Base-by-base conservation (phyloP, 768 basidiomycete species). In the Lactifluus volemus region DNA sequence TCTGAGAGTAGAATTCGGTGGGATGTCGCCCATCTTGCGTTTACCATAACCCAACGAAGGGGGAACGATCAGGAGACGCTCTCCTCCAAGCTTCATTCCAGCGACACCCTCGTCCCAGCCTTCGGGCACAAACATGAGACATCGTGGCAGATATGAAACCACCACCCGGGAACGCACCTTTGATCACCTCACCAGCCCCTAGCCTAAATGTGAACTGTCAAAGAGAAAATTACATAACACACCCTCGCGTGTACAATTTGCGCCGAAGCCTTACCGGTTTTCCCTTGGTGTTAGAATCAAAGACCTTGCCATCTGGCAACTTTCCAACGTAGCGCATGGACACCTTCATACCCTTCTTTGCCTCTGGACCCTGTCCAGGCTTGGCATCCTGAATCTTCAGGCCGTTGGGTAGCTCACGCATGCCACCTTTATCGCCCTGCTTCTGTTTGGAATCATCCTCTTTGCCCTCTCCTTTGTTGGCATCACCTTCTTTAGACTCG, bases 321-420 rank as follows among this genome's bases (percentile, higher is more conserved):
- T 94, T 96, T 66, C 96, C 96, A 67, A 98, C 86, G 74, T 98
- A 98, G 59, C 96, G 79, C 87, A 98, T 90, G 56, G 77, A 77
- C 52, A 97, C 80, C 47, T 77, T 85, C 74, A 87, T 84, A 15
- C 95, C 95, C 58, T 84, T 82, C 78, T 95, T 97, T 17, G 90
- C 93, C 68, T 79, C 78, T 41, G 89, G 84, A n/a, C 96, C 96
- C 1, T 81, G 82, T 49, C 96, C 96, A 50, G 82, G 69, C 70
- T 86, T 93, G 64, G 78, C 71, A 71, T 98, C 96, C 65, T 80
- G 74, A 65, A 92, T 76, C 72, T 88, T 83, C 56, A 98, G 74
- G 14, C 94, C 95, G 34, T 82, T 84, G 2, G 84, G 72, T 55
- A 92, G 75, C 65, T 81, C 80, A 62, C 68, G 47, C 70, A 69